Evolutionary conservation across 179 eudicot species (phyloP), one percentile per base, ranked within the genome.

Genomic region (Beta corolliflora): DNA sequence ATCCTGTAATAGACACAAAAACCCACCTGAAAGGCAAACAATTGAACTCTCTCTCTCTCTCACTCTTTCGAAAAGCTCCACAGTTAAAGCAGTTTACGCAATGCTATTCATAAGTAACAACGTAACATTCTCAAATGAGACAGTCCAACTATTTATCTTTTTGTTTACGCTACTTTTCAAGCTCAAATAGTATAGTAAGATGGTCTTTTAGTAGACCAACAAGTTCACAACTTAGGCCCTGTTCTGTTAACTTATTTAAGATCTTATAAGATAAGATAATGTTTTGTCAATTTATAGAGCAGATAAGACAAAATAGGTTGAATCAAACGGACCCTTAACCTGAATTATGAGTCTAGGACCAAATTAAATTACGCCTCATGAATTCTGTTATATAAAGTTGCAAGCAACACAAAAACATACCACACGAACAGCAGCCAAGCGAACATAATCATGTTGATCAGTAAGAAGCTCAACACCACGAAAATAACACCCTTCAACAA

Each of bases 351-450:
- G 11, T 69, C 21, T 16, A 44, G 1, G 23, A 44, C 12, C 10
- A 44, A 44, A 18, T 45, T 23, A 69, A 44, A 7, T 44, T 12
- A 9, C 53, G 48, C 54, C 31, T 4, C 31, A 29, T 29, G 0
- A 25, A 0, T 25, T 25, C 25, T 25, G 0, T 25, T 0, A 25
- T 25, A 25, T 25, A 25, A 25, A 25, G 25, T 31, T 31, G 9
- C 13, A 10, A 52, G 50, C 14, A 71, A 44, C 29, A 61, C 36
- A 59, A 50, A 16, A 61, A 7, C 81, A 81, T 83, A 93, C 97
- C 84, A 77, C 87, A 13, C 91, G 85, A 87, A 95, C 88, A 61
- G 98, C 97, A 7, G 93, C 83, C 9, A 83, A 76, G 14, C 97
- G 84, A 36, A 95, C 94, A 68, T 68, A 82, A 71, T 89, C 89